These are phyloP conservation scores for Penicillium subrubescens DNA, from an alignment of 495 filamentous ascomycete genomes.

Conservation along the genomic window DNA sequence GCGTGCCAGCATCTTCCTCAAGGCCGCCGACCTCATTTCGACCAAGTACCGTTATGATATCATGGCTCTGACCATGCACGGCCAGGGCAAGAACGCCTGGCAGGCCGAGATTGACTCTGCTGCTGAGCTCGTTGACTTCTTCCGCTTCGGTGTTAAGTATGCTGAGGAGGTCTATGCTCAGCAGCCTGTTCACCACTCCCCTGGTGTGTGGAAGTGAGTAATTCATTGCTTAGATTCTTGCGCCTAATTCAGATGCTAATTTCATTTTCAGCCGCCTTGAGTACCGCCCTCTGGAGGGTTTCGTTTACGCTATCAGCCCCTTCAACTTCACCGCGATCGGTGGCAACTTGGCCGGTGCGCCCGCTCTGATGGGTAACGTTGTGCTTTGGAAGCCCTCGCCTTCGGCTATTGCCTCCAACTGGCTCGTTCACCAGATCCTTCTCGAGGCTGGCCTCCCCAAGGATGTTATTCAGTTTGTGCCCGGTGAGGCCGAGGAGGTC, in stretches of 20 bases:
- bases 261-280: conserved; percentile 59
- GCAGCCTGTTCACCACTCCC: conserved; percentile 75
- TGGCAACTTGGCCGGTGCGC: conserved; percentile 74
- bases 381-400: conserved; percentile 88
- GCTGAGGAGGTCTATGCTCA: conserved; percentile 85
- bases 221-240: too few species aligned
- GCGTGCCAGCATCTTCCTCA: conserved; percentile 90
- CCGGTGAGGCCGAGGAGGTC: conserved; percentile 76
- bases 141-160: conserved; percentile 83
- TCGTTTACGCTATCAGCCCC: conserved; percentile 82
- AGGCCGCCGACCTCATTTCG: conserved; percentile 85
- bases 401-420: conserved; percentile 73
- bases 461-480: conserved; percentile 83
- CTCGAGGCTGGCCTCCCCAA: conserved; percentile 78
- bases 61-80: conserved; percentile 91
- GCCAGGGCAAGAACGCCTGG: conserved; percentile 95
- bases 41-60: conserved; percentile 91
- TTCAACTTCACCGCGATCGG: conserved; percentile 92
- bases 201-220: conserved; percentile 75
- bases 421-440: conserved; percentile 79
- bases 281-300: conserved; percentile 81
- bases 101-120: conserved; percentile 96
- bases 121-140: conserved; percentile 88
- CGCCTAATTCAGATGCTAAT: not conserved
- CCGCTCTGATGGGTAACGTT: conserved; percentile 82